Base-by-base conservation (phyloP, 257 asterid genomes). In the Solanum stenotomum region DNA sequence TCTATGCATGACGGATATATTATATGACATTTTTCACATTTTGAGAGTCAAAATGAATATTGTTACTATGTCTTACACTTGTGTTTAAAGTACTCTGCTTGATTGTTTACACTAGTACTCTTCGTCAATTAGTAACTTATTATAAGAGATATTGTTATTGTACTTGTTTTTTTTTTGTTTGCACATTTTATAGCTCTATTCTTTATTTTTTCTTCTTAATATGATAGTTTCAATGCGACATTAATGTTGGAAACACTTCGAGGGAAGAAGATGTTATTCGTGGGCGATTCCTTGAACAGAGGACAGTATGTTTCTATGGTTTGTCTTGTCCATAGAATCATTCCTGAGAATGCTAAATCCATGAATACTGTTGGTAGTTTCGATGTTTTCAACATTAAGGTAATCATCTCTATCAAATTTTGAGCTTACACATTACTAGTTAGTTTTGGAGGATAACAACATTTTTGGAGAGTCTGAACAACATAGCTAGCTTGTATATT, bases 241-340 rank as follows among this genome's bases (percentile, higher is more conserved):
- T 68, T 91, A 61, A 90, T 96, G 96, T 91, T 96, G 25, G 99
- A 95, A 91, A 85, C 87, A n/a, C 93, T 95, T 23, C 75, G 96
- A 22, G 98, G 95, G 49, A 96, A 95, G 92, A 91, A 89, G 88
- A 74, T 94, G 96, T 90, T 95, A 95, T 94, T 93, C 59, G 98
- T 94, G 1, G 99, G 99, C 2, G 99, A 96, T 91, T 96, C 99
- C 25, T 87, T 94, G 6, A 93, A 92, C 89, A 91, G 99, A 71
- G 96, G 97, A 10, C 98, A 95, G 37, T 94, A 52, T 65, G 88
- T 91, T 5, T 96, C 99, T 89, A 74, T 95, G 94, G 72, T 96
- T 71, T 96, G 99, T 77, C 96, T 96, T 84, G 93, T 96, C 42
- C 94, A 95, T 10, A 86, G 78, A 87, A 10, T 22, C 89, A 91